Conservation (phyloP, 202 grass and related monocot genomes). For the Cymbopogon flexuosus region DNA sequence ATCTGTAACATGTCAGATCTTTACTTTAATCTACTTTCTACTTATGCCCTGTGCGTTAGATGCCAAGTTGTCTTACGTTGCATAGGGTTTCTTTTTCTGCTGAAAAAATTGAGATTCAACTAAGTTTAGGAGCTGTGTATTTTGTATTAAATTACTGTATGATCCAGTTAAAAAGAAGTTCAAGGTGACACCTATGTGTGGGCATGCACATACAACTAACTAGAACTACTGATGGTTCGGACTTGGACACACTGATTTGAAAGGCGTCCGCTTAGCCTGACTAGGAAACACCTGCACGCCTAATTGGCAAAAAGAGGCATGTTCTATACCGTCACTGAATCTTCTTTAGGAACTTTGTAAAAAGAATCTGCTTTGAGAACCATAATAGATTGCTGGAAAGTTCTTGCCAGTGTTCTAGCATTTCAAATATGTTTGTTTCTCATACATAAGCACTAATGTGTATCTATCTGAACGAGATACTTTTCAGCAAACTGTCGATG, state of each 20-base stretch:
- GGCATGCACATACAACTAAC: neutral
- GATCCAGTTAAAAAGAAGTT: neutral
- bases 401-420: neutral
- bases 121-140: neutral
- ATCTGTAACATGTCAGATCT: neutral
- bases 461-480: neutral
- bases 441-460: neutral
- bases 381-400: neutral
- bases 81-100: neutral
- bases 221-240: neutral
- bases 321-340: neutral
- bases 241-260: neutral
- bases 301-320: neutral
- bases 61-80: neutral
- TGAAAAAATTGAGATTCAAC: neutral
- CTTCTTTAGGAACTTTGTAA: neutral
- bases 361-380: neutral
- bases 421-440: conserved; percentile 18
- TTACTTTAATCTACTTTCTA: neutral
- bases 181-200: neutral
- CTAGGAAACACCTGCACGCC: neutral
- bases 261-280: neutral
- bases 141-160: neutral
- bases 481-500: conserved; percentile 79
- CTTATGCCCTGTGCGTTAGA: neutral